Evolutionary conservation across 2,329 filamentous ascomycete species (phyloP).

Genomic region (Aspergillus udagawae): DNA sequence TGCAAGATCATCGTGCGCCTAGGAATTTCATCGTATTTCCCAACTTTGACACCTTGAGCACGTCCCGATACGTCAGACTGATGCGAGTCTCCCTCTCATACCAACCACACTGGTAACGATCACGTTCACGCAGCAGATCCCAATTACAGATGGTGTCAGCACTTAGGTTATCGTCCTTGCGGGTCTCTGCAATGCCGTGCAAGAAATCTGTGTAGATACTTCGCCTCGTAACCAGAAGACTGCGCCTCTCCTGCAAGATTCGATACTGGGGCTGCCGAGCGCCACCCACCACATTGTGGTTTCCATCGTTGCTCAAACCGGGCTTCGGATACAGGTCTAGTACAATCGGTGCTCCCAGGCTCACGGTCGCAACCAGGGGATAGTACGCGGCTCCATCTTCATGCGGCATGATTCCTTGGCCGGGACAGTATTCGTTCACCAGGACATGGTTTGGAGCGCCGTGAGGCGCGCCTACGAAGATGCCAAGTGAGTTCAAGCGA

Average conservation of each 20-base stretch:
- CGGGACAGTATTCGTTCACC: constrained; percentile 85
- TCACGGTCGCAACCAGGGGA: constrained; percentile 85
- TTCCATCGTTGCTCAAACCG: constrained; percentile 17
- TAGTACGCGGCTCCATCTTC: constrained; percentile 89
- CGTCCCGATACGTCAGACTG: constrained; percentile 72
- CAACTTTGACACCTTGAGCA: constrained; percentile 72
- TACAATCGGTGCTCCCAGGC: constrained; percentile 72
- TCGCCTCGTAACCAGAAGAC: constrained; percentile 56
- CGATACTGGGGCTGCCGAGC: constrained; percentile 39
- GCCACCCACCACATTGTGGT: constrained; percentile 7
- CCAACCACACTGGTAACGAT: constrained; percentile 35
- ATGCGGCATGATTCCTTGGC: constrained; percentile 94
- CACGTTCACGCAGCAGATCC: constrained; percentile 47
- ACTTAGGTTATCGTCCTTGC: constrained; percentile 62
- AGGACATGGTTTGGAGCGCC: constrained; percentile 80
- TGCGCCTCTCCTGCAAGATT: constrained; percentile 81
- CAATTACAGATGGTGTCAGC: constrained; percentile 53
- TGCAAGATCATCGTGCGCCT: constrained; percentile 20
- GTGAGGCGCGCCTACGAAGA: constrained; percentile 67
- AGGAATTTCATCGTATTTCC: constrained; percentile 62
- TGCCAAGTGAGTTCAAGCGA: constrained; percentile 46
- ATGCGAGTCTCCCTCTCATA: constrained; percentile 50
- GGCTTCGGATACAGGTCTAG: constrained; percentile 69
- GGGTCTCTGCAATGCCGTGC: constrained; percentile 55
- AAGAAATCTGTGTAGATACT: constrained; percentile 54